These are phyloP conservation scores for Leccinum boreale DNA, from an alignment of 768 basidiomycete genomes.

Conservation along the genomic window DNA sequence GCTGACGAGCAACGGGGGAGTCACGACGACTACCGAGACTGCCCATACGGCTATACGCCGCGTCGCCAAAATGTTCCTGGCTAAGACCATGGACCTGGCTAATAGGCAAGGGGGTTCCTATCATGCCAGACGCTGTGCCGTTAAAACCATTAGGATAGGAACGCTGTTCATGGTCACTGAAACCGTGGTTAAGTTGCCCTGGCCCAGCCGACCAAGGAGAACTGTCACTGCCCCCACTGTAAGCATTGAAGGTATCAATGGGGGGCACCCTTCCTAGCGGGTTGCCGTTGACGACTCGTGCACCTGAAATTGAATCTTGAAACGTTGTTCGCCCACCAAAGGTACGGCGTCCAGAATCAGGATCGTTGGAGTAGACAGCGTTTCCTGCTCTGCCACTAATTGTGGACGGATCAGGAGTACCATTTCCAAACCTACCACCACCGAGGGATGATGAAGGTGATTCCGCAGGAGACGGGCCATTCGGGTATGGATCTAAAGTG, in stretches of 20 bases:
- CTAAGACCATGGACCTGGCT: conserved; percentile 21
- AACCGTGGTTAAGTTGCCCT: conserved; percentile 19
- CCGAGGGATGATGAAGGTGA: conserved; percentile 75
- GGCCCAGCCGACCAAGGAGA: conserved; percentile 36
- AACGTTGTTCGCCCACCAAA: conserved; percentile 36
- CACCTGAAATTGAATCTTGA: conserved; percentile 41
- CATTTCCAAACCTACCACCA: conserved; percentile 57
- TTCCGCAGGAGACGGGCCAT: conserved; percentile 54
- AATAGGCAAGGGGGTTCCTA: conserved; percentile 17
- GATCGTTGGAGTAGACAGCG: conserved; percentile 37
- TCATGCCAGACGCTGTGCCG: conserved; percentile 15
- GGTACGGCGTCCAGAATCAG: conserved; percentile 33
- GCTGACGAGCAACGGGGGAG: conserved; percentile 20
- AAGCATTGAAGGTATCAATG: conserved; percentile 39
- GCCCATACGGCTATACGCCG: conserved; percentile 21
- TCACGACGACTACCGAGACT: conserved; percentile 21
- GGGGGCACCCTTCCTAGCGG: conserved; percentile 31
- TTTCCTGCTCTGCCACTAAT: conserved; percentile 48
- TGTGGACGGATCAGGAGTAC: conserved; percentile 64
- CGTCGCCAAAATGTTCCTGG: conserved; percentile 28
- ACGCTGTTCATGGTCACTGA: conserved; percentile 20
- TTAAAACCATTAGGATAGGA: conserved; percentile 27
- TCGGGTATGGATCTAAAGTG: conserved; percentile 63
- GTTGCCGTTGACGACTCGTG: conserved; percentile 34
- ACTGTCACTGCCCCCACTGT: conserved; percentile 29